A percentile compares a stretch with the other conserved stretches of the same genome.
Conservation (phyloP, 768 basidiomycete genomes). For the Lactarius sanguifluus region DNA sequence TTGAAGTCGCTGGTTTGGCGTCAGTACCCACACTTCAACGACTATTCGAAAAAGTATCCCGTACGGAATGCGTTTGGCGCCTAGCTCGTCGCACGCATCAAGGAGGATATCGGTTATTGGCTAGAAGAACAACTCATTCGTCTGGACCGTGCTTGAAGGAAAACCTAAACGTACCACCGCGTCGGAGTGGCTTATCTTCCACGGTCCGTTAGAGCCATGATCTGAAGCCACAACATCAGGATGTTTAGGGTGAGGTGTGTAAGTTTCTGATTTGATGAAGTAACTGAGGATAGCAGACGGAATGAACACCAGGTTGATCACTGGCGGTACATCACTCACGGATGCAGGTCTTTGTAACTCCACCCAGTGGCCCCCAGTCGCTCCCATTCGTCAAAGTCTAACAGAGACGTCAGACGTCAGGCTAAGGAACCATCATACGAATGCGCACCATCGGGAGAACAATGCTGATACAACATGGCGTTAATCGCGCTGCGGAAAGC, state of each 20-base stretch:
- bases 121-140: not conserved
- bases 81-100: slow-evolving; percentile 23
- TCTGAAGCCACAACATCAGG: slow-evolving; percentile 15
- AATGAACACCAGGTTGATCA: not conserved
- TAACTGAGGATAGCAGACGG: slow-evolving; percentile 4
- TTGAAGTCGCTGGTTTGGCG: slow-evolving; percentile 24
- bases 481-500: slow-evolving; percentile 21
- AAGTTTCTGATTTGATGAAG: slow-evolving; percentile 27
- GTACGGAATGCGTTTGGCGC: slow-evolving; percentile 23
- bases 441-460: slow-evolving; percentile 22
- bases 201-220: slow-evolving; percentile 22
- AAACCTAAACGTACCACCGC: not conserved
- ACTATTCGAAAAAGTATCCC: not conserved
- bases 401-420: not conserved
- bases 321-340: slow-evolving; percentile 16
- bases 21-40: not conserved
- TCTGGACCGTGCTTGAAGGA: too few relatives aligned
- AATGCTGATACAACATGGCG: slow-evolving; percentile 26
- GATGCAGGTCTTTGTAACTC: slow-evolving; percentile 30
- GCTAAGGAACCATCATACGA: not conserved
- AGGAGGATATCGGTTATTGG: slow-evolving; percentile 23
- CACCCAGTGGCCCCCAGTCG: slow-evolving; percentile 30
- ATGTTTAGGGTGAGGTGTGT: slow-evolving; percentile 14
- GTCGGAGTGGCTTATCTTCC: slow-evolving; percentile 19
- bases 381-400: slow-evolving; percentile 32